These are phyloP conservation scores for Erysiphe neolycopersici DNA, from an alignment of 2,329 filamentous ascomycete genomes.

Conservation along the genomic window DNA sequence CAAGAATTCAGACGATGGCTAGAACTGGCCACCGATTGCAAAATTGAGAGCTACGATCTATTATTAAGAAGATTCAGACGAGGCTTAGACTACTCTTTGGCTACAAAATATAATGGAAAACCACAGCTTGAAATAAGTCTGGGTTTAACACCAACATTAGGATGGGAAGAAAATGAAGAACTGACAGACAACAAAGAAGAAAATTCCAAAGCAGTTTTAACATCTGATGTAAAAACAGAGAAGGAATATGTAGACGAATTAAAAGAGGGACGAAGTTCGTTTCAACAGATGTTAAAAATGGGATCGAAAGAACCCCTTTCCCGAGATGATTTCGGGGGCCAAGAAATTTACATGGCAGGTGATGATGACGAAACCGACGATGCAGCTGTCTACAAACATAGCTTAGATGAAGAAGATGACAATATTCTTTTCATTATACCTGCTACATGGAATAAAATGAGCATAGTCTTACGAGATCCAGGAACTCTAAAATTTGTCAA, in stretches of 20 bases:
- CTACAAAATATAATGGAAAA: constrained; percentile 54
- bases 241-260: constrained; percentile 3
- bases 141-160: constrained; percentile 56
- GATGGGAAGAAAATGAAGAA: constrained; percentile 52
- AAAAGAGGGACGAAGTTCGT: constrained; percentile 4
- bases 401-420: constrained; percentile 41
- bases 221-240: constrained; percentile 13
- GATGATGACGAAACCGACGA: constrained; percentile 44
- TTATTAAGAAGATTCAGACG: constrained; percentile 69
- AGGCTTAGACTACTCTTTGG: constrained; percentile 76
- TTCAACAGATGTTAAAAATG: not conserved
- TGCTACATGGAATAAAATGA: constrained; percentile 70
- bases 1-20: constrained; percentile 76
- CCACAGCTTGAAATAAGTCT: constrained; percentile 70
- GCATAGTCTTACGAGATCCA: constrained; percentile 65
- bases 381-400: constrained; percentile 67
- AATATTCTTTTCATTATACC: constrained; percentile 42
- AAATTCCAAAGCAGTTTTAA: constrained; percentile 10
- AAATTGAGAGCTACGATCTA: constrained; percentile 46
- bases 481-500: constrained; percentile 85
- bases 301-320: constrained; percentile 1
- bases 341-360: constrained; percentile 83
- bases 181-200: constrained; percentile 18
- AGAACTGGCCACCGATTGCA: constrained; percentile 50
- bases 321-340: constrained; percentile 31